Base-by-base conservation (phyloP, 805 yeast species). In the Scheffersomyces ergatensis region DNA sequence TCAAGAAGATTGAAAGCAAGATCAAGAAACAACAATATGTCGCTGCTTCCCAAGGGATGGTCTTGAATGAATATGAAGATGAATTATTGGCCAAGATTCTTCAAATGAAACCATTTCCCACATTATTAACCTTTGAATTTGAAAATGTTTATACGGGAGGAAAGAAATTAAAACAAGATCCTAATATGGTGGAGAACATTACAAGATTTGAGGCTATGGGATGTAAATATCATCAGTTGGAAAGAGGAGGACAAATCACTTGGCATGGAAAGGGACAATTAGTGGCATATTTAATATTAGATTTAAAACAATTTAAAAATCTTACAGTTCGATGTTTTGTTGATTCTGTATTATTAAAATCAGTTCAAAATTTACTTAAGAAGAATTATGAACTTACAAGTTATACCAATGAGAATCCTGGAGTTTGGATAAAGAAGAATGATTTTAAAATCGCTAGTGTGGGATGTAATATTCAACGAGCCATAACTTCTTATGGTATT, bases 221-320 rank as follows among this genome's bases (percentile, higher is more conserved):
- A n/a, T 83, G 89, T 13, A 72, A 72, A 23, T 86, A 80, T 54
- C 75, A 82, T n/a, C 92, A 87, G 52, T 77, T 93, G 0, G 80
- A 80, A 39, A 70, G 99, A 46, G 99, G 99, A 13, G 99, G 99
- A 0, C 95, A 93, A 58, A 80, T 93, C 1, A 93, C 99, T 0
- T 93, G 87, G 71, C 99, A 93, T 65, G 98, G 98, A 0, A 85
- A 93, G 1, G 99, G 99, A 0, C 99, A 93, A 62, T 57, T 89
- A 29, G 96, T 90, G 2, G 80, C 88, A 4, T 93, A 92, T 55
- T 82, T 93, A 9, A 74, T 93, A 1, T 39, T 70, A 39, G 68
- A 93, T 58, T 66, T 93, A 39, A 73, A 75, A 47, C 72, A 76
- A 24, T 85, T 85, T 51, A 52, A 36, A 5, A 63, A 74, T 37